phyloP scores from a whole-genome alignment of 495 filamentous ascomycete species.

The Aspergillus steynii region DNA sequence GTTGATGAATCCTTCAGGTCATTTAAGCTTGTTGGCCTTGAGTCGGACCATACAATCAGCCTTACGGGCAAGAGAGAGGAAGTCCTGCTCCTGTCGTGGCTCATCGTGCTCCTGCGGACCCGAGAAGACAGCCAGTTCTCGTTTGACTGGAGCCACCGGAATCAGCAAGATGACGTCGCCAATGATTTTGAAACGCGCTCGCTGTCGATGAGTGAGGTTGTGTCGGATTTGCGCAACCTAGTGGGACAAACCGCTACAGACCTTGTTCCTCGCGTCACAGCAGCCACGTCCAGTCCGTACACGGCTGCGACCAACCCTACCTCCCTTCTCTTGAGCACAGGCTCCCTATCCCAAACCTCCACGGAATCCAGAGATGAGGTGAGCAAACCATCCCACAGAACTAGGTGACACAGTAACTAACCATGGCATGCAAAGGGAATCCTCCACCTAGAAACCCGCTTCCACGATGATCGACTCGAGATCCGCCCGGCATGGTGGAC shows the following conservation, averaged over 20 bases:
- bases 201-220: slow-evolving; percentile 25
- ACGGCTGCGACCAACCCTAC: not conserved
- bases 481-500: slow-evolving; percentile 31
- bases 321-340: slow-evolving; percentile 36
- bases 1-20: slow-evolving; percentile 6
- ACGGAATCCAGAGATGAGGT: slow-evolving; percentile 29
- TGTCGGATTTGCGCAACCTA: slow-evolving; percentile 26
- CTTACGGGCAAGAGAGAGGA: slow-evolving; percentile 38
- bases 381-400: slow-evolving; percentile 1
- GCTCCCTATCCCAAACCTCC: slow-evolving; percentile 20
- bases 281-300: not conserved
- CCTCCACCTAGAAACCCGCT: slow-evolving; percentile 31
- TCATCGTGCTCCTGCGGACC: slow-evolving; percentile 40
- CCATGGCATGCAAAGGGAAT: slow-evolving; percentile 11
- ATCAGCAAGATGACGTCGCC: slow-evolving; percentile 2
- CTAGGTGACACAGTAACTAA: not conserved
- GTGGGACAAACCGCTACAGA: slow-evolving; percentile 21
- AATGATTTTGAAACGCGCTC: slow-evolving; percentile 6
- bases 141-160: slow-evolving; percentile 40
- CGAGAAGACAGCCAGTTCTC: slow-evolving; percentile 36
- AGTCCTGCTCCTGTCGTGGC: slow-evolving; percentile 45
- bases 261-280: slow-evolving; percentile 24
- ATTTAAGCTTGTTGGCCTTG: slow-evolving; percentile 23
- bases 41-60: slow-evolving; percentile 14
- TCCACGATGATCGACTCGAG: slow-evolving; percentile 23